Evolutionary conservation across 371 early-diverging fungal genomes (phyloP).

Genomic region (Mortierella sp.): DNA sequence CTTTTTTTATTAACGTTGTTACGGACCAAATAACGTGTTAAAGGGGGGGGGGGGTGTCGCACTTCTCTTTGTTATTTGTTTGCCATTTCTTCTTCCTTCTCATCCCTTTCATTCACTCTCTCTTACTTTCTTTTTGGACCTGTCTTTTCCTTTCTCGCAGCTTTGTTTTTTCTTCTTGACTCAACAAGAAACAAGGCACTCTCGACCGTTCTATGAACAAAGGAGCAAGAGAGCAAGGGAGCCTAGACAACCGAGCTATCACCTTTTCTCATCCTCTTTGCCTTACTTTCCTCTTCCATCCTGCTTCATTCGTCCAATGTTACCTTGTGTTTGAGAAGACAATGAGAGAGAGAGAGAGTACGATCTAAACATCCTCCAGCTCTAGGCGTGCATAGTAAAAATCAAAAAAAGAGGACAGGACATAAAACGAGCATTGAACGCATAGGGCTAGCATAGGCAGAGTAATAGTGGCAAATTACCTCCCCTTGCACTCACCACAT

Average conservation of each 20-base stretch:
- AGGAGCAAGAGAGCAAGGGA: neutral
- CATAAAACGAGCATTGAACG: too few species aligned
- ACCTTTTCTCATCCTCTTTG: too few species aligned
- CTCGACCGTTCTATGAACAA: neutral
- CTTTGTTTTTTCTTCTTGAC: neutral
- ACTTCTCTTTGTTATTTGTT: neutral
- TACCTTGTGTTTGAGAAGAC: neutral
- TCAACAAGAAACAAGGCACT: neutral
- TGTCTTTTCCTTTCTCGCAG: neutral
- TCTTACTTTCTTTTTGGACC: neutral
- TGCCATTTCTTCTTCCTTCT: neutral
- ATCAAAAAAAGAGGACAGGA: neutral
- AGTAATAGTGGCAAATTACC: too few species aligned
- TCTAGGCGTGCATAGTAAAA: neutral
- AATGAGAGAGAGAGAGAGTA: neutral
- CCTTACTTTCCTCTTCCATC: neutral
- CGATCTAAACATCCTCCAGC: neutral
- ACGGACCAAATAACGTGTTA: neutral
- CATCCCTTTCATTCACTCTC: neutral
- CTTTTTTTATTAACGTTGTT: neutral
- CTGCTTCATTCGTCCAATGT: too few species aligned
- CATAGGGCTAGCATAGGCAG: neutral
- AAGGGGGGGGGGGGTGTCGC: too few species aligned
- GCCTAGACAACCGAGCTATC: neutral
- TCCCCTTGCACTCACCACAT: too few species aligned